Percentiles rank a stretch among this genome's conserved stretches.
phyloP scores from a whole-genome alignment of 225 moss, liverwort and hornwort species.

The Lunularia cruciata region DNA sequence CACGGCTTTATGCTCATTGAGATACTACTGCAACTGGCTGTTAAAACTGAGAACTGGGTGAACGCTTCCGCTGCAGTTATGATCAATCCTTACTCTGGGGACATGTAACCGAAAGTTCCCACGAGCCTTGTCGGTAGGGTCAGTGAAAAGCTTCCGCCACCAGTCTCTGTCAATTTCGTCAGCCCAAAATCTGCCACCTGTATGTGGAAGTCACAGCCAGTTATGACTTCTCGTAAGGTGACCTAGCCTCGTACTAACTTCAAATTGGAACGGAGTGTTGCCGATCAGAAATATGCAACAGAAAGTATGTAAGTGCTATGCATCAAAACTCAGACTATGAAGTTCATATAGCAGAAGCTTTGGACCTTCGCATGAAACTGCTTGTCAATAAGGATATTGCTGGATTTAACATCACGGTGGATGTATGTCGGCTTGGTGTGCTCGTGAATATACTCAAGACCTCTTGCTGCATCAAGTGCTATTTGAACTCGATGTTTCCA shows the following conservation, averaged over 20 bases:
- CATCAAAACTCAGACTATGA: neutral
- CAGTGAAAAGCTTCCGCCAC: conserved; percentile 47
- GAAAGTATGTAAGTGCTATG: too few relatives aligned
- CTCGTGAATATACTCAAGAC: conserved; percentile 97
- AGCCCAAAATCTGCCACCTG: conserved; percentile 97
- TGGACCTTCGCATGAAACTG: conserved; percentile 81
- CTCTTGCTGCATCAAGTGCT: conserved; percentile 86
- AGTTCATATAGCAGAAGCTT: neutral
- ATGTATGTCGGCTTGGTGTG: conserved; percentile 96
- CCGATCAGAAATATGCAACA: too few relatives aligned
- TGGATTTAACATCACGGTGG: conserved; percentile 93
- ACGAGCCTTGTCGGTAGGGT: conserved; percentile 78
- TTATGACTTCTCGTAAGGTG: neutral
- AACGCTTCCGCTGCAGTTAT: neutral
- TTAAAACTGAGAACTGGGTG: too few relatives aligned
- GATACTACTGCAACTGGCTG: too few relatives aligned
- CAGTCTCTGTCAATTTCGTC: conserved; percentile 73
- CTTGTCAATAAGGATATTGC: conserved; percentile 81
- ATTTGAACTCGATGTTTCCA: conserved; percentile 84
- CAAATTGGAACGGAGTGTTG: neutral
- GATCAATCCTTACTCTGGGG: conserved; percentile 71
- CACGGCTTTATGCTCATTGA: too few relatives aligned
- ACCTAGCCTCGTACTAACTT: neutral
- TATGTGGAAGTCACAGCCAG: neutral
- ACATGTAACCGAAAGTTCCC: conserved; percentile 97